phyloP scores from a whole-genome alignment of 2,329 filamentous ascomycete species.

The Clarireedia homoeocarpa region DNA sequence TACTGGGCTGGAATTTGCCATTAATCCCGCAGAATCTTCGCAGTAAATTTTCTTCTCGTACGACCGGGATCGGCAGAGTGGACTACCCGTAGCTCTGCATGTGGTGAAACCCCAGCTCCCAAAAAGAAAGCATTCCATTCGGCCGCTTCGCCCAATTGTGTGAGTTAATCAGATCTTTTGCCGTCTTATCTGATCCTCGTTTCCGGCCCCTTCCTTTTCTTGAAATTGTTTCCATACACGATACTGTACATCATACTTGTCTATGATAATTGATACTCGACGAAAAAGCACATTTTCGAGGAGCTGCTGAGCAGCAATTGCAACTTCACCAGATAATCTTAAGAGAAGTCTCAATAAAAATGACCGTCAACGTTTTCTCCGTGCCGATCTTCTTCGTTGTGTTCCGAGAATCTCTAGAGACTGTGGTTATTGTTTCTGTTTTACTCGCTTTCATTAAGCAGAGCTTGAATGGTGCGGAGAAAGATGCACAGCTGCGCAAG shows the following conservation, averaged over 20 bases:
- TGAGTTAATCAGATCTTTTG: slow-evolving; percentile 8
- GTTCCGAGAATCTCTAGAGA: slow-evolving; percentile 79
- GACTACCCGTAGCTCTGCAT: background rate
- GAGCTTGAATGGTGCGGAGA: slow-evolving; percentile 56
- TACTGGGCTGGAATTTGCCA: too few species aligned
- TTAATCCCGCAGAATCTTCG: too few species aligned
- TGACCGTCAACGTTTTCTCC: slow-evolving; percentile 64
- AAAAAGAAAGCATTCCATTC: background rate
- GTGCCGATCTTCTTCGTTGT: slow-evolving; percentile 84
- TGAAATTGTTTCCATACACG: background rate
- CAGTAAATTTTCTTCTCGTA: too few species aligned
- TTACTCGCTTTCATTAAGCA: slow-evolving; percentile 80
- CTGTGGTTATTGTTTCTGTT: slow-evolving; percentile 79
- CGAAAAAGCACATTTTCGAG: background rate
- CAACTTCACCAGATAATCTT: background rate
- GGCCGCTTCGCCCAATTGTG: background rate
- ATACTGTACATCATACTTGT: background rate
- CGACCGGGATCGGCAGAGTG: background rate
- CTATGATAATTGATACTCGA: background rate
- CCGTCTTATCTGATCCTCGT: slow-evolving; percentile 7
- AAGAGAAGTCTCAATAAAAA: slow-evolving; percentile 22
- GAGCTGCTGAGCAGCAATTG: background rate
- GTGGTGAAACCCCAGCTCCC: background rate
- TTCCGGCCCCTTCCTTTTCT: background rate
- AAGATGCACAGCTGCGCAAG: slow-evolving; percentile 58